Base-by-base conservation (phyloP, 805 yeast species). In the Saccharomycopsis guyanensis region DNA sequence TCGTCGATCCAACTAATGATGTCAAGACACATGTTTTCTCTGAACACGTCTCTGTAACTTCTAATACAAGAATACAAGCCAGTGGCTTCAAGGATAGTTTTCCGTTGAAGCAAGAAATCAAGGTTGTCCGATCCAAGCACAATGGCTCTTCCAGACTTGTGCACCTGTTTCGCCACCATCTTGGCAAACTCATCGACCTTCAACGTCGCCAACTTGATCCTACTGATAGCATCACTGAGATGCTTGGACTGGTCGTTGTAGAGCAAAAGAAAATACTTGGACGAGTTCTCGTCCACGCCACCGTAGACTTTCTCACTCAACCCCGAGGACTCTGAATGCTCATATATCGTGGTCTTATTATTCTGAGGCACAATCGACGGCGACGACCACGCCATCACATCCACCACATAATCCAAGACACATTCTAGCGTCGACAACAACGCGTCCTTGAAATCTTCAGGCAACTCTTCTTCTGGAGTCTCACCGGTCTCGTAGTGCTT, bases 191-290 rank as follows among this genome's bases (percentile, higher is more conserved):
- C 80, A 10, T 63, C 63, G 1, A 75, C 75, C 55, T 83, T 80
- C 18, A 72, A 71, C 5, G 93, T 83, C 0, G 87, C 80, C 27
- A 71, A 58, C 40, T 75, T 69, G 5, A 87, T 76, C 32, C 85
- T 61, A 44, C 77, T 80, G 2, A 78, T 75, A 0, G 89, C 88
- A 57, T 87, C 95, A 46, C 78, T 68, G 54, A 73, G 78, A 46
- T 88, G 91, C 48, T 83, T 79, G 31, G 76, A 71, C 55, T 82
- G 93, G 58, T 87, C 96, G 55, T 88, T 86, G 71, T 86, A 86
- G 2, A 84, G 63, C 27, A 78, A 61, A 24, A 87, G 63, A 22
- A 69, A 75, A 62, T 69, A 86, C 51, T 70, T 70, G 3, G 63
- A 69, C 15, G 78, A 68, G 23, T 72, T 69, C 45, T 58, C 56